Base-by-base conservation (phyloP, 2,329 filamentous ascomycete genomes). In the Plectosphaerella sp. region DNA sequence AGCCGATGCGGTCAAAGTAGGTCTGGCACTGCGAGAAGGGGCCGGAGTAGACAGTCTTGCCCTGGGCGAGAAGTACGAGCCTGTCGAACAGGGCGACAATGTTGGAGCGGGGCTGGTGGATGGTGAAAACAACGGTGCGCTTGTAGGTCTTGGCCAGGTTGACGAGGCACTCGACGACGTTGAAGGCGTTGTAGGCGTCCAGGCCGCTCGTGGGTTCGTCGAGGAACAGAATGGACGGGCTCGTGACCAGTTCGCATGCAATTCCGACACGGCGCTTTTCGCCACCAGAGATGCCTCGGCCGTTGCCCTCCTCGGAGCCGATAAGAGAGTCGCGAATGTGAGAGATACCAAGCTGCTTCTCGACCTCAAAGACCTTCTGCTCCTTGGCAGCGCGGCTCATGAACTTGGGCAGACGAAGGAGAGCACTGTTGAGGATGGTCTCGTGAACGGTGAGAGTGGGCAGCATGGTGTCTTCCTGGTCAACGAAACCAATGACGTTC, bases 41-140 rank as follows among this genome's bases (percentile, higher is more conserved):
- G 1, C 94, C 94, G 3, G 94, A 97, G 68, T 95, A 99, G 8
- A 99, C 94, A 1, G 90, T 88, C 61, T 87, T 87, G 24, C 94
- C 94, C 59, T 91, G 87, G 2, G 94, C 94, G 43, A 99, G 77
- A 14, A 99, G 82, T 50, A 99, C 80, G n/a, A 99, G 79, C 52
- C 93, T 86, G 66, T 99, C 94, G 65, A 99, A 99, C 3, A 99
- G 80, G 10, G 94, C 94, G 20, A 97, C 94, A 63, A 99, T 99
- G 69, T 99, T 99, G 11, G 94, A 99, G 59, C 95, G 84, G 37
- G 94, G 94, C 64, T 99, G 94, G 68, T 99, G 94, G 58, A 99
- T 99, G 14, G 94, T 99, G 72, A 99, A 97, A 56, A 99, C 88
- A 51, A 99, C 91, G 1, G 95, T 99, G 55, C 95, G 83, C 72